Conservation (phyloP, 2,329 filamentous ascomycete species). For the Aspergillus sp. region DNA sequence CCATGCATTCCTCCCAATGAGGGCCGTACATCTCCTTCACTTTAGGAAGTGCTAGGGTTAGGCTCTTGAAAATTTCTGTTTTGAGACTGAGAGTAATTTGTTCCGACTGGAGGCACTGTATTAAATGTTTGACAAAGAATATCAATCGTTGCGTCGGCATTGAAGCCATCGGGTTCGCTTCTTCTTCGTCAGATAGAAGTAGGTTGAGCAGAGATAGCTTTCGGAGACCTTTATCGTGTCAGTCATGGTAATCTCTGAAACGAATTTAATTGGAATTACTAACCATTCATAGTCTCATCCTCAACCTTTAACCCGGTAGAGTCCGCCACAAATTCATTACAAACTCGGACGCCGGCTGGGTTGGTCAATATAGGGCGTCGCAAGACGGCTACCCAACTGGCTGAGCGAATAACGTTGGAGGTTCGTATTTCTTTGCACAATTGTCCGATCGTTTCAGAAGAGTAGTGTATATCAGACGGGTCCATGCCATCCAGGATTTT, state of each 20-base stretch:
- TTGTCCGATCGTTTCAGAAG: slow-evolving; percentile 32
- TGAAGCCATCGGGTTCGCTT: slow-evolving; percentile 48
- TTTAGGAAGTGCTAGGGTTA: slow-evolving; percentile 64
- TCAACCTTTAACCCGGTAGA: slow-evolving; percentile 55
- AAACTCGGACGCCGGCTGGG: slow-evolving; percentile 51
- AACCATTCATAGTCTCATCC: slow-evolving; percentile 45
- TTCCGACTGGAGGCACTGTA: slow-evolving; percentile 67
- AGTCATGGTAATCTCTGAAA: not conserved
- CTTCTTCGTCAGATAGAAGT: slow-evolving; percentile 50
- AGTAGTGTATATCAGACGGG: slow-evolving; percentile 24
- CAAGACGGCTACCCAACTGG: slow-evolving; percentile 51
- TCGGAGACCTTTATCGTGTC: slow-evolving; percentile 39
- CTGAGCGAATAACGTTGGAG: slow-evolving; percentile 47
- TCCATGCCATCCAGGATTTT: slow-evolving; percentile 38
- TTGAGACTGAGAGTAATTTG: slow-evolving; percentile 45
- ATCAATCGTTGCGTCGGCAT: slow-evolving; percentile 66
- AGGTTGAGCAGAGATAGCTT: slow-evolving; percentile 57
- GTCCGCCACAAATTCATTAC: slow-evolving; percentile 62
- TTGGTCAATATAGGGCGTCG: slow-evolving; percentile 50
- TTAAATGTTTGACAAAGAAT: slow-evolving; percentile 77
- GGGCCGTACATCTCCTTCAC: slow-evolving; percentile 83
- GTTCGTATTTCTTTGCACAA: slow-evolving; percentile 37
- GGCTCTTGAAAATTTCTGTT: slow-evolving; percentile 42
- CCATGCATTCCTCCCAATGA: slow-evolving; percentile 72
- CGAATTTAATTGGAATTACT: slow-evolving; percentile 9